phyloP scores from a whole-genome alignment of 345 rosid genomes.

The Populus tremula region DNA sequence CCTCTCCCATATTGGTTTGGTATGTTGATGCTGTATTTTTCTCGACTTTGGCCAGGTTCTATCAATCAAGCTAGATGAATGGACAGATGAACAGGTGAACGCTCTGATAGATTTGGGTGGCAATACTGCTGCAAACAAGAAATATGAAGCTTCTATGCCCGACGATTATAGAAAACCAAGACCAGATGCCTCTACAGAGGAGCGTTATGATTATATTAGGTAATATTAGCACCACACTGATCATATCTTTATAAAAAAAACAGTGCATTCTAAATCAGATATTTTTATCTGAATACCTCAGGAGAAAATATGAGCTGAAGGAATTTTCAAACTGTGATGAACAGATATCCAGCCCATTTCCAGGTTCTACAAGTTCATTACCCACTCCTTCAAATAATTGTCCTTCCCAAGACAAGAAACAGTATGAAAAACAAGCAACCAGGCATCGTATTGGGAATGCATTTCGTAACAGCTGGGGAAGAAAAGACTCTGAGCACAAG shows the following conservation, averaged over 20 bases:
- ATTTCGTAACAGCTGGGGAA: constrained; percentile 89
- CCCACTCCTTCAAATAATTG: constrained; percentile 36
- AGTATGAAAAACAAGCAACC: constrained; percentile 48
- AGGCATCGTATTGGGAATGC: constrained; percentile 70
- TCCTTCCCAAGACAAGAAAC: constrained; percentile 43
- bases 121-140: constrained; percentile 59
- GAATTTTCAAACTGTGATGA: constrained; percentile 54
- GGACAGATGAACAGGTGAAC: constrained; percentile 92
- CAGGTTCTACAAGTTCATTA: constrained; percentile 28
- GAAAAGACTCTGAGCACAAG: constrained; percentile 64
- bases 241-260: not conserved
- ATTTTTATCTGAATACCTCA: constrained; percentile 30
- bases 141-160: constrained; percentile 72
- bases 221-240: constrained; percentile 17
- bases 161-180: constrained; percentile 59
- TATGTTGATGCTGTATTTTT: constrained; percentile 10
- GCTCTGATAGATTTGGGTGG: constrained; percentile 65
- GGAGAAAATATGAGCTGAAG: constrained; percentile 81
- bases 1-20: not conserved
- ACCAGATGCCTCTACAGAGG: constrained; percentile 73
- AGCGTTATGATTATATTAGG: constrained; percentile 82
- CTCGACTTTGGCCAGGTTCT: constrained; percentile 51
- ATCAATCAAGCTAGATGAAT: constrained; percentile 87
- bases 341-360: constrained; percentile 38
- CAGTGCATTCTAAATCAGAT: constrained; percentile 6